phyloP scores from a whole-genome alignment of 768 basidiomycete genomes.

The Tubosaeta sp. region DNA sequence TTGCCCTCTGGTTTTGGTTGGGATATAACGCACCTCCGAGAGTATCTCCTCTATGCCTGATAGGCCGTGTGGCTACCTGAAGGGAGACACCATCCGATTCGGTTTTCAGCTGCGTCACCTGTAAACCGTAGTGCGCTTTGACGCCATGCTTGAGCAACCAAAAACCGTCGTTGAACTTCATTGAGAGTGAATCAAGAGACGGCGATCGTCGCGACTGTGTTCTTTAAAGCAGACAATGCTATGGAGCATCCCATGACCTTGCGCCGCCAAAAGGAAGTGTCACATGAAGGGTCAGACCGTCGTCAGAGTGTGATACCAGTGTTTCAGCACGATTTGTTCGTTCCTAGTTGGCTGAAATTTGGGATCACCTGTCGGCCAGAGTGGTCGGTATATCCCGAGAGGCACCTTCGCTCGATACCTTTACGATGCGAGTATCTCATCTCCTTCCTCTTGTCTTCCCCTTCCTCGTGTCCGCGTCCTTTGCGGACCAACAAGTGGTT shows the following conservation, averaged over 20 bases:
- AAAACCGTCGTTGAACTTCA: slow-evolving; percentile 75
- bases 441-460: slow-evolving; percentile 29
- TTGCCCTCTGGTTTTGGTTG: not conserved
- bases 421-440: slow-evolving; percentile 12
- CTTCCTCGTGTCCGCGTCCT: slow-evolving; percentile 28
- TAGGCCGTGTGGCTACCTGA: slow-evolving; percentile 57
- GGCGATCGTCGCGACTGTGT: not conserved
- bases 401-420: not conserved
- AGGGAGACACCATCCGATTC: slow-evolving; percentile 49
- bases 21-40: slow-evolving; percentile 42
- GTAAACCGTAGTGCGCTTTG: slow-evolving; percentile 56
- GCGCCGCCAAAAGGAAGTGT: not conserved
- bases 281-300: not conserved
- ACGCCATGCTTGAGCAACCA: slow-evolving; percentile 64
- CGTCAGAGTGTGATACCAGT: not conserved
- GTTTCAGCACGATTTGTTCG: too few species aligned
- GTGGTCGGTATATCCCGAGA: slow-evolving; percentile 10
- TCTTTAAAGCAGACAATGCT: not conserved
- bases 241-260: not conserved
- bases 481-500: slow-evolving; percentile 25
- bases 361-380: too few species aligned
- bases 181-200: slow-evolving; percentile 21
- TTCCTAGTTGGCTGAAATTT: too few species aligned
- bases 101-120: slow-evolving; percentile 48
- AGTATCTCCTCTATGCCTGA: slow-evolving; percentile 61